phyloP scores from a whole-genome alignment of 2,329 filamentous ascomycete genomes.

The Aspergillus ruber region DNA sequence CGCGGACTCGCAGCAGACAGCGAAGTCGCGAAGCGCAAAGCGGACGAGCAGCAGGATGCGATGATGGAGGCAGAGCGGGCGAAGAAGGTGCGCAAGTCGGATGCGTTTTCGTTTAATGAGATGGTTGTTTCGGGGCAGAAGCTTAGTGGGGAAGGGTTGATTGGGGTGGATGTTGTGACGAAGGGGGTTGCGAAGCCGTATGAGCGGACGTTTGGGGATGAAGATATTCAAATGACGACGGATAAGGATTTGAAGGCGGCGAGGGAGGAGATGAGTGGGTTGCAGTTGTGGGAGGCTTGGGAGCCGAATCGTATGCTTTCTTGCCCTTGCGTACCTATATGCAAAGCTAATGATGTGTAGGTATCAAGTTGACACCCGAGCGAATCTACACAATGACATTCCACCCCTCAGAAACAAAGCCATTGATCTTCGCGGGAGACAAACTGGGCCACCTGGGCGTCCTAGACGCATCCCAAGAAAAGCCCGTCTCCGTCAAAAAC shows the following conservation, averaged over 20 bases:
- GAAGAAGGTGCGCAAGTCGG: constrained; percentile 60
- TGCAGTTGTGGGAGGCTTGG: constrained; percentile 79
- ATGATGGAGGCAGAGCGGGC: constrained; percentile 52
- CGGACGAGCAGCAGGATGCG: constrained; percentile 56
- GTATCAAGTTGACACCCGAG: constrained; percentile 86
- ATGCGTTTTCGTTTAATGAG: constrained; percentile 65
- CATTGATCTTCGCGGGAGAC: constrained; percentile 86
- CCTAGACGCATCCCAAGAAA: constrained; percentile 63
- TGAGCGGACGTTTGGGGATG: constrained; percentile 75
- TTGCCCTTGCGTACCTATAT: not conserved
- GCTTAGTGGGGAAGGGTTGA: constrained; percentile 60
- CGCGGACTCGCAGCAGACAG: constrained; percentile 60
- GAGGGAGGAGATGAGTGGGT: constrained; percentile 66
- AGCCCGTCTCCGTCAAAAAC: constrained; percentile 33
- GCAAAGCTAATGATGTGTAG: constrained; percentile 36
- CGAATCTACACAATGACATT: constrained; percentile 81
- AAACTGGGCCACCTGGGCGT: constrained; percentile 88
- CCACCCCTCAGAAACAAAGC: constrained; percentile 79
- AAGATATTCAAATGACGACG: constrained; percentile 71
- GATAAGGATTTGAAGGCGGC: constrained; percentile 69
- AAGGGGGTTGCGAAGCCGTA: constrained; percentile 69
- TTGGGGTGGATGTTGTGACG: constrained; percentile 53
- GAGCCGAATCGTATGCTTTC: constrained; percentile 62
- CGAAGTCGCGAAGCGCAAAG: constrained; percentile 62
- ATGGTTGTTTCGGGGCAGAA: constrained; percentile 74